These are phyloP conservation scores for Skeletonema menzelii DNA, from an alignment of 108 stramenopile species.

Conservation along the genomic window DNA sequence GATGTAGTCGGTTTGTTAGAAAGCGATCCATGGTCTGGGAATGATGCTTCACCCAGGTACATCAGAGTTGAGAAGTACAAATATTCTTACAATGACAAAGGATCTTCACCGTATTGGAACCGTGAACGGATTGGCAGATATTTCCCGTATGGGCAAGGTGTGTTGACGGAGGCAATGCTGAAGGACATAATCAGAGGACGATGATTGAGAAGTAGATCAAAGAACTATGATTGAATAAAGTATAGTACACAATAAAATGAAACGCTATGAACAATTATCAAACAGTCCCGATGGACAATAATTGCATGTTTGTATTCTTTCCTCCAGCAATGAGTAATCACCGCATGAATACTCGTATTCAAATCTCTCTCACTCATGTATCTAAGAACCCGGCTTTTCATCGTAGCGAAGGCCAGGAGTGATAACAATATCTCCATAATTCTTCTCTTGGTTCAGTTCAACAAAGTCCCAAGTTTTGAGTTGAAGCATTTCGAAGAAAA, in stretches of 20 bases:
- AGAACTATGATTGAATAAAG: too few species aligned
- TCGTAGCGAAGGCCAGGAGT: conserved; percentile 55
- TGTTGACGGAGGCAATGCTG: conserved; percentile 40
- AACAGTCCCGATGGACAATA: neutral
- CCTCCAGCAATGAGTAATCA: neutral
- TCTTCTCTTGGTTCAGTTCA: conserved; percentile 84
- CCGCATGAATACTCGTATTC: too few species aligned
- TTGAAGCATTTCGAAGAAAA: conserved; percentile 93
- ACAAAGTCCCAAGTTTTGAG: conserved; percentile 99
- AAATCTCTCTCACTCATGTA: neutral
- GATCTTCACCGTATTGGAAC: conserved; percentile 52
- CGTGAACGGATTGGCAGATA: conserved; percentile 47
- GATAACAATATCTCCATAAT: conserved; percentile 90
- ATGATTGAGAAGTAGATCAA: neutral
- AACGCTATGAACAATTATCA: conserved; percentile 1
- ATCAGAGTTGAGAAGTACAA: conserved; percentile 62
- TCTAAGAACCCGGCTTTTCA: conserved; percentile 23
- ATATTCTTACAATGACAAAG: conserved; percentile 29
- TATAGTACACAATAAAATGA: neutral
- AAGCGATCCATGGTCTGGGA: conserved; percentile 50
- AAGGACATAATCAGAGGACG: conserved; percentile 19
- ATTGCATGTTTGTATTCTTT: neutral
- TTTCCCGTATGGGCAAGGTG: conserved; percentile 53
- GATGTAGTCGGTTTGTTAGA: conserved; percentile 54
- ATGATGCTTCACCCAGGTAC: conserved; percentile 42